These are phyloP conservation scores for Aspergillus conjunctus DNA, from an alignment of 495 filamentous ascomycete genomes.

Conservation along the genomic window DNA sequence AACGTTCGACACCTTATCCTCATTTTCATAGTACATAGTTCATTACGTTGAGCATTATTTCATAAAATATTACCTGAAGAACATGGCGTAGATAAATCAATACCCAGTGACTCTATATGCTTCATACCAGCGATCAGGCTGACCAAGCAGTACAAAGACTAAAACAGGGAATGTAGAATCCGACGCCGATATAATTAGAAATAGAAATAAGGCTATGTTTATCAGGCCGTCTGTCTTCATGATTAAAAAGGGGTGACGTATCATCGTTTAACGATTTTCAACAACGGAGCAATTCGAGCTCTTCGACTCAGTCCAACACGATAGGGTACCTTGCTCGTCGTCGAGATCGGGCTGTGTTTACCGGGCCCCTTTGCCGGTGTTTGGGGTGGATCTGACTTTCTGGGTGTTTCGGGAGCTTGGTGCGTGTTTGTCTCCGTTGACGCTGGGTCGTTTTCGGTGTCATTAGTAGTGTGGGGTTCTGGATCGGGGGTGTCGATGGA, in stretches of 20 bases:
- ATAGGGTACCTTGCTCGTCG: constrained; percentile 58
- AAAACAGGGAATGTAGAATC: not conserved
- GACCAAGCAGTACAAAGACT: not conserved
- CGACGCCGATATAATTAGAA: not conserved
- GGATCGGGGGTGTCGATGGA: constrained; percentile 5
- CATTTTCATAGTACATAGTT: not conserved
- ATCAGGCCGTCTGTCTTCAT: not conserved
- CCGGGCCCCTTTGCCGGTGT: constrained; percentile 30
- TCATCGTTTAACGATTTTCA: constrained; percentile 65
- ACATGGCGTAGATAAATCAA: not conserved
- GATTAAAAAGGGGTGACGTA: not conserved
- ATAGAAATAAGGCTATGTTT: not conserved
- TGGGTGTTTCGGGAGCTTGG: constrained; percentile 27
- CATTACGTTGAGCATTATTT: constrained; percentile 10
- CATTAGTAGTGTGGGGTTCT: not conserved
- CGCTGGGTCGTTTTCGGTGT: no score
- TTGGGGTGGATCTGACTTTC: constrained; percentile 19
- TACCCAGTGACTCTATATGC: not conserved
- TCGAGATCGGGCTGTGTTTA: constrained; percentile 54
- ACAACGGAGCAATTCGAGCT: constrained; percentile 64
- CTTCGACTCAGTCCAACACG: constrained; percentile 69
- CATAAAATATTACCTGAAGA: not conserved
- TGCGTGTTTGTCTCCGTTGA: not conserved
- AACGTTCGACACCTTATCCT: not conserved
- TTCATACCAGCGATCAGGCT: not conserved